These are phyloP conservation scores for Mycena venus DNA, from an alignment of 768 basidiomycete genomes.

Conservation along the genomic window DNA sequence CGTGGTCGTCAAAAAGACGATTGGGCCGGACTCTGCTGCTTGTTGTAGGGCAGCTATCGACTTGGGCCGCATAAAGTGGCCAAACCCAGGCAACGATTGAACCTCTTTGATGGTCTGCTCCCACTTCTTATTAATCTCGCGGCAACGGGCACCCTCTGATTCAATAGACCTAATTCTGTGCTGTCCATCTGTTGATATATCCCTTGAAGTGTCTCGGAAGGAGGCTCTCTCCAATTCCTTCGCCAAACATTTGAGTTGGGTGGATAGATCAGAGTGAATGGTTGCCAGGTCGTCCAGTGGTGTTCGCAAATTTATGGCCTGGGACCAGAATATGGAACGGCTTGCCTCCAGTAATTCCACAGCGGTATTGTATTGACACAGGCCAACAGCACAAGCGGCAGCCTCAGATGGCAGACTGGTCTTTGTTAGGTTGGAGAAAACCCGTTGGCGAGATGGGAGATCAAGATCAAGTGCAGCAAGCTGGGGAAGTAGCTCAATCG, in stretches of 20 bases:
- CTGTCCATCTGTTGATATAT: neutral
- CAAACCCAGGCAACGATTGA: too few species aligned
- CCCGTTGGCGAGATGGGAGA: neutral
- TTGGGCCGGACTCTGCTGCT: too few species aligned
- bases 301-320: neutral
- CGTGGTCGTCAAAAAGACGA: too few species aligned
- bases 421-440: neutral
- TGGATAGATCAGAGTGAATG: neutral
- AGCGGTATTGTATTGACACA: neutral
- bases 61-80: too few species aligned
- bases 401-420: neutral
- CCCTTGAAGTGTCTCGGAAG: neutral
- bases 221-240: neutral
- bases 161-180: neutral
- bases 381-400: neutral
- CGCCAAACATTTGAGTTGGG: neutral
- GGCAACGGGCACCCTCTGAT: neutral
- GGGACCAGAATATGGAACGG: neutral
- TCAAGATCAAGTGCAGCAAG: neutral
- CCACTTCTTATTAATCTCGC: too few species aligned
- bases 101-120: slow-evolving; percentile 31
- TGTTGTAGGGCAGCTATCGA: too few species aligned
- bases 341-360: neutral
- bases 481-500: neutral
- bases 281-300: neutral